Conservation (phyloP, 169 alveolate species). For the Cryptosporidium xiaoi region DNA sequence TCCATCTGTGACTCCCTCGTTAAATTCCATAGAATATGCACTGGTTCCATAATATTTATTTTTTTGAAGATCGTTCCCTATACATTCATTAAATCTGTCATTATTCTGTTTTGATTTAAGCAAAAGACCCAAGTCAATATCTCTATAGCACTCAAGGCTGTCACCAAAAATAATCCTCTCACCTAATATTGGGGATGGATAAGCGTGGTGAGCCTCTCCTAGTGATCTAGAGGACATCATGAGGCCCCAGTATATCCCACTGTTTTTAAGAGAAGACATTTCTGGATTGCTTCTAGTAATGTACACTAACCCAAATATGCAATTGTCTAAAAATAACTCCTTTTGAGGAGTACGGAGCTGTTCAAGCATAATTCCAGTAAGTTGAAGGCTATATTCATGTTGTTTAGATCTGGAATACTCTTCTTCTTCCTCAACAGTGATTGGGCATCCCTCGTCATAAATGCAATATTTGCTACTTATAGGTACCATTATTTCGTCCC, state of each 20-base stretch:
- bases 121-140: background rate
- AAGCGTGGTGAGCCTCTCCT: conserved; percentile 51
- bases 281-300: conserved; percentile 31
- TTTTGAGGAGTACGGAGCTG: conserved; percentile 33
- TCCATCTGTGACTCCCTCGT: background rate
- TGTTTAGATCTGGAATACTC: conserved; percentile 40
- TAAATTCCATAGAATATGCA: conserved; percentile 15
- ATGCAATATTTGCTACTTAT: conserved; percentile 30
- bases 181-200: conserved; percentile 60
- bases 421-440: conserved; percentile 62
- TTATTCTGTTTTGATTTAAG: background rate
- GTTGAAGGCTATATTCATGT: conserved; percentile 63
- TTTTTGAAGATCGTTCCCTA: background rate
- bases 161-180: conserved; percentile 59
- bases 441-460: conserved; percentile 47
- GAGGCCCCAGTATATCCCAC: conserved; percentile 51
- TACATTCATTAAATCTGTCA: background rate
- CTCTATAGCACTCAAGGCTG: conserved; percentile 20
- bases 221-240: conserved; percentile 61
- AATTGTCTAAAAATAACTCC: conserved; percentile 56
- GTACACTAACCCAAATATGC: conserved; percentile 56
- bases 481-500: conserved; percentile 50
- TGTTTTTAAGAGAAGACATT: conserved; percentile 33
- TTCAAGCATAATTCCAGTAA: conserved; percentile 43
- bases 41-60: background rate